phyloP scores from a whole-genome alignment of 2,329 filamentous ascomycete species.

The Fusarium kyushuense region DNA sequence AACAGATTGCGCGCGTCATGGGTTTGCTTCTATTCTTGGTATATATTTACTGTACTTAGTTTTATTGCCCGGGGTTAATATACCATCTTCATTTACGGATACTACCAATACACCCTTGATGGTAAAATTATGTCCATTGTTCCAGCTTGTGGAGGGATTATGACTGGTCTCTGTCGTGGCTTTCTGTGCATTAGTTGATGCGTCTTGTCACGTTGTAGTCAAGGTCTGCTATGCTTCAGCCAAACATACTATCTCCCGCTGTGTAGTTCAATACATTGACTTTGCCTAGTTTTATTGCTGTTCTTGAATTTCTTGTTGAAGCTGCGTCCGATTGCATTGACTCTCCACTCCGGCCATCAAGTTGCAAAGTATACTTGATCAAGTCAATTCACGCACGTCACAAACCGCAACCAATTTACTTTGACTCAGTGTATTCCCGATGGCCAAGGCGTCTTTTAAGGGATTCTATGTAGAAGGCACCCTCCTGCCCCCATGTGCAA shows the following conservation, averaged over 20 bases:
- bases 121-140: background rate
- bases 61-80: slow-evolving; percentile 32
- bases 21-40: slow-evolving; percentile 25
- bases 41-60: slow-evolving; percentile 28
- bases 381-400: too few species aligned
- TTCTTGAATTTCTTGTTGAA: background rate
- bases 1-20: background rate
- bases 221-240: too few species aligned
- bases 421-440: too few species aligned
- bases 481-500: background rate
- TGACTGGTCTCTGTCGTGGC: background rate
- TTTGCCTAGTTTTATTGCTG: too few species aligned
- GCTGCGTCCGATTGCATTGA: background rate
- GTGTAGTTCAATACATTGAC: background rate
- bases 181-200: background rate
- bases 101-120: slow-evolving; percentile 3
- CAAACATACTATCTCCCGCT: background rate
- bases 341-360: background rate
- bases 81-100: slow-evolving; percentile 28
- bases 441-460: background rate
- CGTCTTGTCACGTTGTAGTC: background rate
- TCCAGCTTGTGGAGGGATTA: too few species aligned
- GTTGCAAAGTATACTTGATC: background rate
- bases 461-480: background rate
- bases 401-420: too few species aligned